Conservation (phyloP, 2,329 filamentous ascomycete genomes). For the Emergomyces africanus region DNA sequence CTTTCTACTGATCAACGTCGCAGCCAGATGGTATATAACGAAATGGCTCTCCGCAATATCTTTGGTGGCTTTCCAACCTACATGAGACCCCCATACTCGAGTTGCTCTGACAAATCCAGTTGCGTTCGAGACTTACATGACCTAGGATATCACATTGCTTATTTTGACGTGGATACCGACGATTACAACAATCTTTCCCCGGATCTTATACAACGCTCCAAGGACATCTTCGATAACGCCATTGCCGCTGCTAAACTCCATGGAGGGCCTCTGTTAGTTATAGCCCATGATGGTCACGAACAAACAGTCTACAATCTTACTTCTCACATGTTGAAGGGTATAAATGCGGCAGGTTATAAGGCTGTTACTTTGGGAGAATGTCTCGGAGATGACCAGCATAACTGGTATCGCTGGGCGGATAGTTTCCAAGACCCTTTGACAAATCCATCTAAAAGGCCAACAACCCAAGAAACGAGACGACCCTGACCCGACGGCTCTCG, state of each 20-base stretch:
- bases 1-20: constrained; percentile 25
- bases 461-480: neutral
- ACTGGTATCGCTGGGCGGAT: constrained; percentile 27
- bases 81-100: constrained; percentile 40
- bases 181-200: constrained; percentile 33
- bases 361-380: constrained; percentile 34
- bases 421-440: neutral
- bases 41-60: constrained; percentile 36
- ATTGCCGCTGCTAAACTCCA: constrained; percentile 15
- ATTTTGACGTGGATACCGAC: constrained; percentile 35
- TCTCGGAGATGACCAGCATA: constrained; percentile 24
- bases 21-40: constrained; percentile 35
- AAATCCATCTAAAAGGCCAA: neutral
- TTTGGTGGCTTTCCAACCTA: constrained; percentile 40
- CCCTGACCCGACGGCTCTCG: constrained; percentile 24
- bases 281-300: constrained; percentile 31
- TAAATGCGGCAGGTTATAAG: constrained; percentile 20
- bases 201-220: constrained; percentile 25
- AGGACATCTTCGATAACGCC: constrained; percentile 27
- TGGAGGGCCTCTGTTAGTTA: constrained; percentile 27
- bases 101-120: constrained; percentile 23
- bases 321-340: constrained; percentile 25
- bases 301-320: constrained; percentile 33
- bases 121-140: constrained; percentile 32
- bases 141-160: constrained; percentile 38